Evolutionary conservation across 306 rosid species (phyloP).

Genomic region (Dalbergia cochinchinensis): DNA sequence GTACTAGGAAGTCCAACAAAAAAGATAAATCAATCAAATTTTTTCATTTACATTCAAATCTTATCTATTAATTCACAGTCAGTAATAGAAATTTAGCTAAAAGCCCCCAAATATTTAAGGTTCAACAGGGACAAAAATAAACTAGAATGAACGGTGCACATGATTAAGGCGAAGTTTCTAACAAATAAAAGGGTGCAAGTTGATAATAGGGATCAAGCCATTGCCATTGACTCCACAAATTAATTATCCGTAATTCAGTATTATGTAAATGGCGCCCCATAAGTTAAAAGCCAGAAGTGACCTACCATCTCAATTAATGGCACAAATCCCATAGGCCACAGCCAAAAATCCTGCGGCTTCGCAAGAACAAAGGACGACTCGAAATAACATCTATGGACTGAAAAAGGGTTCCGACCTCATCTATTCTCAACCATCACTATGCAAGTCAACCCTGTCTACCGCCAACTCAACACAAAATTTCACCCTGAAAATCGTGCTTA

Average conservation of each 20-base stretch:
- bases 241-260: not conserved
- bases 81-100: too few species aligned
- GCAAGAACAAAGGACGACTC: constrained; percentile 28
- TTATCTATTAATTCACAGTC: too few species aligned
- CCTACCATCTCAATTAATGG: constrained; percentile 20
- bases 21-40: too few species aligned
- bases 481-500: constrained; percentile 30
- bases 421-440: constrained; percentile 40
- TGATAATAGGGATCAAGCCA: not conserved
- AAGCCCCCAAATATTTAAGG: too few species aligned
- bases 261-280: not conserved
- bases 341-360: constrained; percentile 29
- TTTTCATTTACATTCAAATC: too few species aligned
- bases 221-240: not conserved
- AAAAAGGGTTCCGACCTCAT: not conserved
- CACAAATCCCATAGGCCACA: constrained; percentile 1
- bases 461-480: not conserved
- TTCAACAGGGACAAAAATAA: too few species aligned
- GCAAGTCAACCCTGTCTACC: constrained; percentile 35
- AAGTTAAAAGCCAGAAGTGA: not conserved
- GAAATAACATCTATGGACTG: constrained; percentile 24
- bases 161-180: too few species aligned
- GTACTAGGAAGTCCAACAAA: too few species aligned
- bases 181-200: not conserved
- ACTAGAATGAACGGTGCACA: too few species aligned